Evolutionary conservation across 306 rosid species (phyloP).

Genomic region (Begonia loranthoides): DNA sequence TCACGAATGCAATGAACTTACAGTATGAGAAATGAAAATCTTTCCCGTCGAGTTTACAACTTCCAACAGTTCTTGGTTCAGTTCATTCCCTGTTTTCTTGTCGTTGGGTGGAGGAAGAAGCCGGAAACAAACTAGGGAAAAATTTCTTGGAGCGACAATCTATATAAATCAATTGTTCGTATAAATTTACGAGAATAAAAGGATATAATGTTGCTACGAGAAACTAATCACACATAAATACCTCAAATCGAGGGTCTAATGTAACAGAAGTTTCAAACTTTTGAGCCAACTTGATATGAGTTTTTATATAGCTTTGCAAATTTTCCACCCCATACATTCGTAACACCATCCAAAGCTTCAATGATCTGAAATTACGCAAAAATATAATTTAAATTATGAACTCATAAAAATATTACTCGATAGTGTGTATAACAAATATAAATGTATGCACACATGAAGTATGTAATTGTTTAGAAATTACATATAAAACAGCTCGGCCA

Average conservation of each 20-base stretch:
- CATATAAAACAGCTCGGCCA: too few relatives aligned
- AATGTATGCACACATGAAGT: too few relatives aligned
- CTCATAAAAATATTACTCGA: too few relatives aligned
- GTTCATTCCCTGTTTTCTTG: slow-evolving; percentile 36
- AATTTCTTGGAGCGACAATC: slow-evolving; percentile 53
- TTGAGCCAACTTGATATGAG: slow-evolving; percentile 63
- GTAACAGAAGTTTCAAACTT: slow-evolving; percentile 49
- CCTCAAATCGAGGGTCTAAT: slow-evolving; percentile 79
- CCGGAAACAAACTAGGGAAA: slow-evolving; percentile 80
- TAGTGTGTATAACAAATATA: too few relatives aligned
- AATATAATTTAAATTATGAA: too few relatives aligned
- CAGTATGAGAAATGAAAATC: slow-evolving; percentile 75
- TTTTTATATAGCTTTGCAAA: slow-evolving; percentile 50
- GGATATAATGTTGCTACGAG: too few relatives aligned
- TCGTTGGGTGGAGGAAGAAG: slow-evolving; percentile 40
- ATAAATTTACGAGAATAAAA: slow-evolving; percentile 1
- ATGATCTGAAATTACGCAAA: slow-evolving; percentile 30
- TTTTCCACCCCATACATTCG: slow-evolving; percentile 84
- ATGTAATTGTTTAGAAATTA: too few relatives aligned
- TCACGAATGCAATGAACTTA: slow-evolving; percentile 20
- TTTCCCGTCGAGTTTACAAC: slow-evolving; percentile 64
- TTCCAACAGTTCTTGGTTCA: slow-evolving; percentile 50
- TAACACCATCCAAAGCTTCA: slow-evolving; percentile 88
- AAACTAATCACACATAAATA: slow-evolving; percentile 6
- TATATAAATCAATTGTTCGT: slow-evolving; percentile 12